Conservation (phyloP, 345 rosid genomes). For the Arabidopsis thaliana region DNA sequence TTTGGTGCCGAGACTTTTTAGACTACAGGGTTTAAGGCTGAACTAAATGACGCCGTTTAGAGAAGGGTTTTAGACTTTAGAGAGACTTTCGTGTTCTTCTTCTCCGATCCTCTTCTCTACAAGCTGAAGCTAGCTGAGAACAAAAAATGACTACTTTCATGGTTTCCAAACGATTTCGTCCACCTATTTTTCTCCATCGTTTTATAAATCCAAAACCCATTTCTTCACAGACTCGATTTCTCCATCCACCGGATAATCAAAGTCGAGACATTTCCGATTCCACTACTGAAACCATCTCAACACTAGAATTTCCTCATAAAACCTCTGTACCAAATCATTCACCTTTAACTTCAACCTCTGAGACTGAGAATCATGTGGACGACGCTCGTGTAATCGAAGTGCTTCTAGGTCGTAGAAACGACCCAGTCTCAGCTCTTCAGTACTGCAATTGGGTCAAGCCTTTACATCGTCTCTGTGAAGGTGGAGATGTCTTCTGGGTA, state of each 20-base stretch:
- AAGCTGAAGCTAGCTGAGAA: neutral
- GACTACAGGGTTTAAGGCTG: too few relatives aligned
- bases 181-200: neutral
- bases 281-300: conserved; percentile 30
- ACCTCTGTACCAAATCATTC: neutral
- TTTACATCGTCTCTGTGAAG: conserved; percentile 41
- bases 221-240: conserved; percentile 49
- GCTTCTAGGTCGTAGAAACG: conserved; percentile 51
- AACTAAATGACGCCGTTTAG: neutral
- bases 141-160: conserved; percentile 28
- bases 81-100: conserved; percentile 5
- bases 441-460: conserved; percentile 47
- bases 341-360: neutral
- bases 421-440: conserved; percentile 54
- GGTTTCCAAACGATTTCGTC: neutral
- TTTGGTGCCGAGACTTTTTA: too few relatives aligned
- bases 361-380: conserved; percentile 18
- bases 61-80: neutral
- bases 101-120: conserved; percentile 5
- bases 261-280: neutral
- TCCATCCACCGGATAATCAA: conserved; percentile 11
- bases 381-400: conserved; percentile 47
- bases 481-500: conserved; percentile 56
- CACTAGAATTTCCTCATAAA: neutral
- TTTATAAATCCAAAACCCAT: conserved; percentile 38